These are phyloP conservation scores for Botrytis porri DNA, from an alignment of 2,329 filamentous ascomycete species.

Conservation along the genomic window DNA sequence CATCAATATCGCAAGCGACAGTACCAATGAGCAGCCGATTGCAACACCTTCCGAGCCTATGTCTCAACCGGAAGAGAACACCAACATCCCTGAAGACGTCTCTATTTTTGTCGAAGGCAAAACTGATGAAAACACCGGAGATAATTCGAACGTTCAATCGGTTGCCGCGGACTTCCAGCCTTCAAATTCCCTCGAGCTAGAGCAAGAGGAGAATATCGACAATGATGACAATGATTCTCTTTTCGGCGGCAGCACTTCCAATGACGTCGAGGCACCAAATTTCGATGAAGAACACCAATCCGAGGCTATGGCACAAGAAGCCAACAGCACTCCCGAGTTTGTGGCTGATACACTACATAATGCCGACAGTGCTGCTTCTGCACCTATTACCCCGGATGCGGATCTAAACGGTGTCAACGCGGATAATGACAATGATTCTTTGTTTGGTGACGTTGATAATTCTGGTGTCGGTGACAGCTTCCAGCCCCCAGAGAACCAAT, in stretches of 20 bases:
- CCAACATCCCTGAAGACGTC: no score
- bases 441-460: background rate
- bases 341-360: background rate
- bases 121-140: background rate
- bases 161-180: no score
- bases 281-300: no score
- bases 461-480: background rate
- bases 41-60: background rate
- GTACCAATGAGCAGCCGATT: accelerated
- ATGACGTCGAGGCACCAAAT: background rate
- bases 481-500: accelerated
- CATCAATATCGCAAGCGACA: accelerated
- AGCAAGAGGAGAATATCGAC: background rate
- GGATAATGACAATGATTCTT: background rate
- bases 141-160: background rate
- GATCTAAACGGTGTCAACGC: background rate
- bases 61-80: background rate
- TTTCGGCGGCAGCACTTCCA: background rate
- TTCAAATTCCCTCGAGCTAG: background rate
- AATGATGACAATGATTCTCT: background rate
- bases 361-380: background rate
- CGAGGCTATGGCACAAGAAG: accelerated
- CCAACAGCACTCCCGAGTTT: background rate
- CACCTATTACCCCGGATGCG: accelerated
- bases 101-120: background rate